Base-by-base conservation (phyloP, 345 rosid species). In the Draba incana region DNA sequence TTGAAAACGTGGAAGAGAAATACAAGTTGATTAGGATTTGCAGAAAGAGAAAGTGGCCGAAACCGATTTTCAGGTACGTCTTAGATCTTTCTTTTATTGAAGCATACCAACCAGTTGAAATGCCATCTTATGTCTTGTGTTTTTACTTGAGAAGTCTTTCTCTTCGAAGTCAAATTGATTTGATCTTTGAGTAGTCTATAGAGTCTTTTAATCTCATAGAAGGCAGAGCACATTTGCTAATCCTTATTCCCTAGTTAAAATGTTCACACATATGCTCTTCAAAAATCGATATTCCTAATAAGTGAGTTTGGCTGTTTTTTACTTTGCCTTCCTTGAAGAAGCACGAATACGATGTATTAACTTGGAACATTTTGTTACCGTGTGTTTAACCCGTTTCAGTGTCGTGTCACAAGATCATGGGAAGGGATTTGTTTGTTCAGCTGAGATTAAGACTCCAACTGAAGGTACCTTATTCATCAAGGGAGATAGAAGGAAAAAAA, bases 1-100 rank as follows among this genome's bases (percentile, higher is more conserved):
- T 77, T n/a, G 81, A 81, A 62, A 81, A 72, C 15, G 84, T 90
- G 1, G 82, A 72, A 15, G 84, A 90, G 1, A 89, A 87, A 59
- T 83, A 76, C 76, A 85, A 81, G 78, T 66, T 85, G 25, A 73
- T 77, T 35, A 79, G 81, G 55, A 71, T 85, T 20, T 85, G 92
- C 25, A 9, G 33, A 68, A 85, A 70, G 75, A 77, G 76, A 38
- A 81, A 81, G 52, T 86, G 90, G 92, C 59, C 81, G 7, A 76
- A 84, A 46, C 92, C 92, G 2, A 54, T 3, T 42, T 89, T 80
- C 83, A 70, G 61, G 92, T 84, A 80, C 48, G 72, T 23, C 7
- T 24, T 42, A 5, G 8, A 6, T 25, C 44, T 39, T 6, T 4
- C 11, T 35, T 35, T 35, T 8, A 20, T 8, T 35, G 39, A 8